phyloP scores from a whole-genome alignment of 306 rosid species.

The Prunus padus region DNA sequence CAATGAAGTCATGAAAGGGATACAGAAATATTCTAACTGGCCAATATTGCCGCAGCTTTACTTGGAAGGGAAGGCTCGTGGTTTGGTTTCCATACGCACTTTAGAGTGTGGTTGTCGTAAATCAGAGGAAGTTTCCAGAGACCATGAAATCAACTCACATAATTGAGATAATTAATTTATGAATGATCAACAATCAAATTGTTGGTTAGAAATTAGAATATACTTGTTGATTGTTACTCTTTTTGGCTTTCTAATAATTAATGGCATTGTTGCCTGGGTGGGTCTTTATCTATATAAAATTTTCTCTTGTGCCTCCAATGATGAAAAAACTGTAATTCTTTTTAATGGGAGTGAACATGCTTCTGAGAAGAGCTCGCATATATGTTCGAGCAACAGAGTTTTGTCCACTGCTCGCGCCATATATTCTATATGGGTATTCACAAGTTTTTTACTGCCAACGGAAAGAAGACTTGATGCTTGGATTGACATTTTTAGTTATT shows the following conservation, averaged over 20 bases:
- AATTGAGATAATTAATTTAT: too few relatives aligned
- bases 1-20: conserved; percentile 66
- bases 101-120: too few relatives aligned
- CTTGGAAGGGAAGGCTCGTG: conserved; percentile 89
- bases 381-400: conserved; percentile 37
- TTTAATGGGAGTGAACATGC: conserved; percentile 22
- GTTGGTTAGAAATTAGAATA: neutral
- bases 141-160: too few relatives aligned
- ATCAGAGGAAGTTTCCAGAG: too few relatives aligned
- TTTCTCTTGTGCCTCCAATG: conserved; percentile 28
- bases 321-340: conserved; percentile 20
- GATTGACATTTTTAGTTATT: neutral
- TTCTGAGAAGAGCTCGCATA: conserved; percentile 44
- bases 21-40: conserved; percentile 87
- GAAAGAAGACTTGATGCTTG: conserved; percentile 41
- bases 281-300: conserved; percentile 39
- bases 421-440: conserved; percentile 34
- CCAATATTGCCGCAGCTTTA: conserved; percentile 90
- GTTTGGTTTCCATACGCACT: too few relatives aligned
- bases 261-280: conserved; percentile 35
- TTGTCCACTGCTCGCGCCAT: conserved; percentile 40
- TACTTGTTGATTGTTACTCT: conserved; percentile 20
- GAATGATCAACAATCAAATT: too few relatives aligned
- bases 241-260: conserved; percentile 27
- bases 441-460: conserved; percentile 25